A percentile compares a stretch with the other conserved stretches of the same genome.
Conservation (phyloP, 1,284 basidiomycete species). For the Trametes versicolor region DNA sequence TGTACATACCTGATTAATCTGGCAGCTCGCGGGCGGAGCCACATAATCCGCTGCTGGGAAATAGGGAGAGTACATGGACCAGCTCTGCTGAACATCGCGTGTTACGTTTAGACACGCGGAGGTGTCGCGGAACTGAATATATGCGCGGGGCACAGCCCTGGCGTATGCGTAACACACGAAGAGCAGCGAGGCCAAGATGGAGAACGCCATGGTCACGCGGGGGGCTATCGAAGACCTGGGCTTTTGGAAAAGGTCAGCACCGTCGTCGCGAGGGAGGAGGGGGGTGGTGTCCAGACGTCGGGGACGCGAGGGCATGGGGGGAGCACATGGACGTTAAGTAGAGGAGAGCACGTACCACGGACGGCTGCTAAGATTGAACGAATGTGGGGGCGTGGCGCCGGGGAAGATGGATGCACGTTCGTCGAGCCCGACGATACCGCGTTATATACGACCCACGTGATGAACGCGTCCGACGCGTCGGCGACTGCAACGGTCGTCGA, state of each 20-base stretch:
- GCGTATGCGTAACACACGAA: conserved; percentile 29
- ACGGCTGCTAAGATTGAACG: neutral
- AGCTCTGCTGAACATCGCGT: conserved; percentile 45
- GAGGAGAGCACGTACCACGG: conserved; percentile 1
- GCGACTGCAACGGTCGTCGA: conserved; percentile 10
- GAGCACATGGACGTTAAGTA: neutral
- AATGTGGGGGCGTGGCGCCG: conserved; percentile 4
- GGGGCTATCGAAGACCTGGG: neutral
- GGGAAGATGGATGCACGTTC: conserved; percentile 11
- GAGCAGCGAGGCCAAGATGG: conserved; percentile 18
- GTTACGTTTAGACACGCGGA: conserved; percentile 18
- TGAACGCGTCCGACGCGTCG: conserved; percentile 12
- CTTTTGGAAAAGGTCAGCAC: conserved; percentile 7
- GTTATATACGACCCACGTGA: conserved; percentile 14
- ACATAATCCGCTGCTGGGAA: conserved; percentile 59
- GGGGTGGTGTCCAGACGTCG: neutral
- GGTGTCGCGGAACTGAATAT: neutral
- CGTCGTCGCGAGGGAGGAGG: neutral
- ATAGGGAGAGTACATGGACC: conserved; percentile 72
- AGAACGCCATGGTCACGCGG: conserved; percentile 1
- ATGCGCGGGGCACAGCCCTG: neutral
- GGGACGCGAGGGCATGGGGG: neutral
- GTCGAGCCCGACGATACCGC: conserved; percentile 3
- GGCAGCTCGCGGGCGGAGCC: conserved; percentile 58
- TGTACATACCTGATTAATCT: conserved; percentile 61